Evolutionary conservation across 257 asterid species (phyloP).

Genomic region (Plantago major): DNA sequence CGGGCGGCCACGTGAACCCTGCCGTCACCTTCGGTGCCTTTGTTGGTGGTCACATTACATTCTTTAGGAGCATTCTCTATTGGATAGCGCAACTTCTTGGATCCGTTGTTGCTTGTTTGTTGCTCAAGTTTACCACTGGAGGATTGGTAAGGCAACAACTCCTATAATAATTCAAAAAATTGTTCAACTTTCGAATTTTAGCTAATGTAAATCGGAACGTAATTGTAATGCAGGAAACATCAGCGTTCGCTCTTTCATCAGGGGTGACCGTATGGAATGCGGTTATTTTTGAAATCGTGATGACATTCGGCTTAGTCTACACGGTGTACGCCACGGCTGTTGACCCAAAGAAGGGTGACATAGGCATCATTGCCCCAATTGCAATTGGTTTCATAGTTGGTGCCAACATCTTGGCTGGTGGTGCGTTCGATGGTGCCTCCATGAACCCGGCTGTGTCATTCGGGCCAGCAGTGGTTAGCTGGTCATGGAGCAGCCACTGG

Average conservation of each 20-base stretch:
- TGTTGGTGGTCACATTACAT: constrained; percentile 68
- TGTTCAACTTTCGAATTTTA: not conserved
- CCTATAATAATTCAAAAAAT: not conserved
- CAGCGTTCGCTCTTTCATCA: constrained; percentile 61
- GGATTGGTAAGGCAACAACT: constrained; percentile 42
- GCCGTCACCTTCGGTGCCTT: constrained; percentile 84
- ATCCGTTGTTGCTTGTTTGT: constrained; percentile 67
- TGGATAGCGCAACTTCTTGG: constrained; percentile 86
- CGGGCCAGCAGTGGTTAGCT: constrained; percentile 82
- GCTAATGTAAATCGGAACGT: not conserved
- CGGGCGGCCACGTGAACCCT: constrained; percentile 87
- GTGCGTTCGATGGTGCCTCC: constrained; percentile 78
- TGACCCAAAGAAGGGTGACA: constrained; percentile 73
- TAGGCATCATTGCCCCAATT: constrained; percentile 74
- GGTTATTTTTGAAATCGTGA: constrained; percentile 66
- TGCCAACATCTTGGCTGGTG: constrained; percentile 84
- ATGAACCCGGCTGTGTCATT: constrained; percentile 92
- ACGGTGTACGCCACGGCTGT: constrained; percentile 82
- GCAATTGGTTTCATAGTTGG: constrained; percentile 88
- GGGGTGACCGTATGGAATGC: constrained; percentile 65
- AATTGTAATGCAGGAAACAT: constrained; percentile 45
- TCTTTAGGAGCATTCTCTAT: constrained; percentile 47
- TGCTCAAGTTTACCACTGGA: constrained; percentile 69
- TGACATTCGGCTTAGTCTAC: constrained; percentile 83
- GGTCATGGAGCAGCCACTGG: constrained; percentile 85